Conservation (phyloP, 73 alveolate species). For the Paramecium sexaurelia region DNA sequence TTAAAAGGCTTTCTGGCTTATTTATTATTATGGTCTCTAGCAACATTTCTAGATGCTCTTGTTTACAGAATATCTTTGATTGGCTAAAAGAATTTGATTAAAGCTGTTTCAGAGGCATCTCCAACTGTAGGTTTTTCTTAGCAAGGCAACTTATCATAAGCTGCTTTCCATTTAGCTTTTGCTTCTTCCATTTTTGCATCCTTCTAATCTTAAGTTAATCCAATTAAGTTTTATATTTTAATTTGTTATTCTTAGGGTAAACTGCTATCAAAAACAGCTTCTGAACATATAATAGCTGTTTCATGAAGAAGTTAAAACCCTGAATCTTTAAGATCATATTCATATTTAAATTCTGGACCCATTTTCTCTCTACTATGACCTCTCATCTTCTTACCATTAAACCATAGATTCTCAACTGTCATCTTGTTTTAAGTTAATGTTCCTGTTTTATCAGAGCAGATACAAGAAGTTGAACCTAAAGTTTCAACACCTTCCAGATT, state of each 20-base stretch:
- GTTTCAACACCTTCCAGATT: constrained; percentile 96
- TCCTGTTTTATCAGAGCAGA: constrained; percentile 97
- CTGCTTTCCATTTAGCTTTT: background rate
- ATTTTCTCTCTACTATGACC: constrained; percentile 53
- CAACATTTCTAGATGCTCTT: constrained; percentile 61
- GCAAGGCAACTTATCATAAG: background rate
- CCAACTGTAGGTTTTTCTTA: constrained; percentile 73
- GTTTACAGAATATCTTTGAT: constrained; percentile 71
- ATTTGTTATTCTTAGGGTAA: constrained; percentile 26
- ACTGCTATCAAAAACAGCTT: constrained; percentile 56
- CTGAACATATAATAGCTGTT: constrained; percentile 58
- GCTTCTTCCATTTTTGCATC: constrained; percentile 27
- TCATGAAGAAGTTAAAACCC: constrained; percentile 26
- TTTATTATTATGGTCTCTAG: constrained; percentile 67
- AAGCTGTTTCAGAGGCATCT: constrained; percentile 94
- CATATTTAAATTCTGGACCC: constrained; percentile 28
- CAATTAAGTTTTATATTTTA: background rate
- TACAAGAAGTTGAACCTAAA: constrained; percentile 93
- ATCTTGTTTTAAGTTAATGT: constrained; percentile 92
- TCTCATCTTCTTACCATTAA: constrained; percentile 59
- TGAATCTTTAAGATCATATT: constrained; percentile 56
- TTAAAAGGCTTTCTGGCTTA: constrained; percentile 64
- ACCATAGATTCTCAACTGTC: constrained; percentile 93
- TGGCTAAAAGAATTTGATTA: constrained; percentile 88
- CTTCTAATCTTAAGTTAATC: background rate